Evolutionary conservation across 2,329 filamentous ascomycete species (phyloP).

Genomic region (Neofusicoccum umdonicola): DNA sequence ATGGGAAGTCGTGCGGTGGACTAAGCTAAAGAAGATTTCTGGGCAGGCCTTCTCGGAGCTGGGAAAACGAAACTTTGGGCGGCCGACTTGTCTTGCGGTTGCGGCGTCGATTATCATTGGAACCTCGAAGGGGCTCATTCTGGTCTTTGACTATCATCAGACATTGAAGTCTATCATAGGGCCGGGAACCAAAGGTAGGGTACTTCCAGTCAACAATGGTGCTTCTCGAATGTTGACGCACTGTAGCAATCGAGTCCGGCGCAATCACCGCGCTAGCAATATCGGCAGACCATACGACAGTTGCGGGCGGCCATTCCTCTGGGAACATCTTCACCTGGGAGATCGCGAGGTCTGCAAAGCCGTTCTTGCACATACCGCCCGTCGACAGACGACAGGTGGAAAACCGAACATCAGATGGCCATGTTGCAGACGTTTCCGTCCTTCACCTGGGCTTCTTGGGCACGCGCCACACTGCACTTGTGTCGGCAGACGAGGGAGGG

Average conservation of each 20-base stretch:
- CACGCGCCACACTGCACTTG: conserved; percentile 86
- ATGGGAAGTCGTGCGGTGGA: conserved; percentile 98
- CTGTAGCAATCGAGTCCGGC: conserved; percentile 82
- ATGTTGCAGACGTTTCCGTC: conserved; percentile 73
- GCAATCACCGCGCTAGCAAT: conserved; percentile 83
- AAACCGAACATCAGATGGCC: conserved; percentile 72
- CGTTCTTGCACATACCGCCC: conserved; percentile 83
- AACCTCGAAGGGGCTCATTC: conserved; percentile 88
- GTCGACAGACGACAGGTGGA: conserved; percentile 65
- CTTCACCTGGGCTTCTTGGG: conserved; percentile 94
- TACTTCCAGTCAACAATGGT: conserved; percentile 23
- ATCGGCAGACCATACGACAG: conserved; percentile 88
- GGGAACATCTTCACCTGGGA: conserved; percentile 98
- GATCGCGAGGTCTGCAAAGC: conserved; percentile 73
- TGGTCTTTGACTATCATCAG: conserved; percentile 97
- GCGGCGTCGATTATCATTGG: conserved; percentile 86
- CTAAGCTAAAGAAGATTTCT: conserved; percentile 83
- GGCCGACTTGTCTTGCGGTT: conserved; percentile 83
- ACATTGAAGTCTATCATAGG: conserved; percentile 92
- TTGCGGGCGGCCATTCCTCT: conserved; percentile 84
- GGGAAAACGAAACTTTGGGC: conserved; percentile 87
- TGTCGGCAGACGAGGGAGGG: conserved; percentile 89
- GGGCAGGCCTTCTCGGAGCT: conserved; percentile 88
- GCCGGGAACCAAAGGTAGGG: conserved; percentile 79
- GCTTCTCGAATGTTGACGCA: conserved; percentile 22